phyloP scores from a whole-genome alignment of 176 grass and related monocot genomes.

The Raddia distichophylla region DNA sequence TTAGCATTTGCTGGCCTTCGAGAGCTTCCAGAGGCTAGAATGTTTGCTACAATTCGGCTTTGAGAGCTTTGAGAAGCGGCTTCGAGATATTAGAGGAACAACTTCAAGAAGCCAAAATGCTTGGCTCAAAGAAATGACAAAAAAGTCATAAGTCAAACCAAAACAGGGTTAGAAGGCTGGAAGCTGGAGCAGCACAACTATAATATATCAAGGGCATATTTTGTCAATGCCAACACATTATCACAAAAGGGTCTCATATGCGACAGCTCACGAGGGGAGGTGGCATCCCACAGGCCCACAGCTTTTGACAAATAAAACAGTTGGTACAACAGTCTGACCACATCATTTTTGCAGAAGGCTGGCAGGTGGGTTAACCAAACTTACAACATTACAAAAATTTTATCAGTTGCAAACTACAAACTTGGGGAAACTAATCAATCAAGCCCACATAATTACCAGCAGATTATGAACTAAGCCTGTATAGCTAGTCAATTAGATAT shows the following conservation, averaged over 20 bases:
- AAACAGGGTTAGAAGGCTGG: not conserved
- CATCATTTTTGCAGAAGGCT: not conserved
- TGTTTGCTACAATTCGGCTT: too few relatives aligned
- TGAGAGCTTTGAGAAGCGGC: too few relatives aligned
- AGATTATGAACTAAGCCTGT: conserved; percentile 13
- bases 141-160: too few relatives aligned
- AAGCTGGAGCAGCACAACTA: not conserved
- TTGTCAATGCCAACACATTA: not conserved
- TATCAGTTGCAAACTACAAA: not conserved
- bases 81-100: too few relatives aligned
- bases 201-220: not conserved
- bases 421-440: conserved; percentile 3
- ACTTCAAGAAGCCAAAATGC: too few relatives aligned
- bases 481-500: conserved; percentile 19
- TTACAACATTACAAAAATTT: not conserved
- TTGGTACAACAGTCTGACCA: not conserved
- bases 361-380: conserved; percentile 14
- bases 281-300: not conserved
- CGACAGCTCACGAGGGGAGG: not conserved
- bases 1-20: too few relatives aligned
- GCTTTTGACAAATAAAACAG: not conserved
- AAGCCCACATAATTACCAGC: conserved; percentile 15
- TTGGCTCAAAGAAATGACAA: too few relatives aligned
- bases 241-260: not conserved
- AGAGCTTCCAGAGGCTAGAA: too few relatives aligned